These are phyloP conservation scores for Neurospora sp. DNA, from an alignment of 495 filamentous ascomycete genomes.

Conservation along the genomic window DNA sequence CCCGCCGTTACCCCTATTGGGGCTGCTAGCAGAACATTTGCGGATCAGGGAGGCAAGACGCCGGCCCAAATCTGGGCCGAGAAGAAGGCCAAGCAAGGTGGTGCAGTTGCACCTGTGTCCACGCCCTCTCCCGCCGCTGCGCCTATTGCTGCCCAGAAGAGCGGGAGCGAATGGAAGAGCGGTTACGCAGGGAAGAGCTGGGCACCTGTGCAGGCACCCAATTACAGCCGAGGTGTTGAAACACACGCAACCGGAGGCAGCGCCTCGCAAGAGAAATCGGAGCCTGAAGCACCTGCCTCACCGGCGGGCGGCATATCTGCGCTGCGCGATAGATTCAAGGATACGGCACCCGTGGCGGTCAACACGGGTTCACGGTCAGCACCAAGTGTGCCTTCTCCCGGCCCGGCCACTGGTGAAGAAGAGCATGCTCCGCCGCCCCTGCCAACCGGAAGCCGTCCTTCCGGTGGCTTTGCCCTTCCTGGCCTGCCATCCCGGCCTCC, in stretches of 20 bases:
- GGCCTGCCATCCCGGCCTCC: conserved; percentile 55
- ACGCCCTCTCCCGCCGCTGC: conserved; percentile 32
- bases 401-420: conserved; percentile 21
- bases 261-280: conserved; percentile 28
- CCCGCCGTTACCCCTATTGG: conserved; percentile 53
- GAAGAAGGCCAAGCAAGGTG: conserved; percentile 77
- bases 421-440: conserved; percentile 44
- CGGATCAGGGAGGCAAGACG: conserved; percentile 89
- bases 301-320: conserved; percentile 53
- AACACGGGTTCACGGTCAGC: conserved; percentile 38
- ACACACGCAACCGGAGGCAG: conserved; percentile 50
- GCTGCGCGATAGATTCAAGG: conserved; percentile 69
- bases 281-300: conserved; percentile 32
- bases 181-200: conserved; percentile 81
- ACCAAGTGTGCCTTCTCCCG: conserved; percentile 21
- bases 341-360: conserved; percentile 49
- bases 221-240: conserved; percentile 54
- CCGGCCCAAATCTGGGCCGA: conserved; percentile 96
- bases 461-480: conserved; percentile 64
- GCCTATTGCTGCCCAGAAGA: conserved; percentile 53
- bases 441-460: conserved; percentile 49
- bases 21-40: conserved; percentile 81
- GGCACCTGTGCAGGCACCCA: conserved; percentile 67
- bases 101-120: conserved; percentile 33
- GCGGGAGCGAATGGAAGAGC: conserved; percentile 78